Evolutionary conservation across 1,139 yeast genomes (phyloP).

Genomic region (Pichia sp.): DNA sequence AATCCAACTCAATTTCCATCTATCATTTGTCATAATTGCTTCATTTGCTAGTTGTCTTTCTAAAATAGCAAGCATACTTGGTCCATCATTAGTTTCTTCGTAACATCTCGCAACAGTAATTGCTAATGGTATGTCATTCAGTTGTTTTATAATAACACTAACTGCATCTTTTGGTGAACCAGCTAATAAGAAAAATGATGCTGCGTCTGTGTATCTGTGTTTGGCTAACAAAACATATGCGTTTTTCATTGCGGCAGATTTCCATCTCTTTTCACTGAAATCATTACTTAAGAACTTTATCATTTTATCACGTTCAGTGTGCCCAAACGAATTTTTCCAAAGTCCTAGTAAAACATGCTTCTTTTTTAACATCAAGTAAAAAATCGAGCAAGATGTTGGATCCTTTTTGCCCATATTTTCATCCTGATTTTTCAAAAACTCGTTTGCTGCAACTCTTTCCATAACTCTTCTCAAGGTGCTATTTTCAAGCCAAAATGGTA

Average conservation of each 20-base stretch:
- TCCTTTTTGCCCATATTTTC: conserved; percentile 43
- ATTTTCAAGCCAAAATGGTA: conserved; percentile 68
- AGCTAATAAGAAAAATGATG: conserved; percentile 81
- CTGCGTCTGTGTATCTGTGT: conserved; percentile 82
- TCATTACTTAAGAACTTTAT: conserved; percentile 69
- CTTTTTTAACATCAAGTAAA: conserved; percentile 70
- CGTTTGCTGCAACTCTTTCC: conserved; percentile 67
- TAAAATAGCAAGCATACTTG: conserved; percentile 45
- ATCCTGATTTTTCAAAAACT: conserved; percentile 36
- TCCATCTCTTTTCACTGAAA: conserved; percentile 70
- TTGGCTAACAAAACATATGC: conserved; percentile 87
- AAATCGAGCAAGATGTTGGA: conserved; percentile 68
- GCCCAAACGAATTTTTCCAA: conserved; percentile 74
- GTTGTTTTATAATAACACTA: conserved; percentile 59
- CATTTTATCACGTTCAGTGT: conserved; percentile 79
- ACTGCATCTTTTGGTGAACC: conserved; percentile 72
- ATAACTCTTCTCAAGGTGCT: conserved; percentile 45
- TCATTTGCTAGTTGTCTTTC: conserved; percentile 48
- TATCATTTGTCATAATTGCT: conserved; percentile 58
- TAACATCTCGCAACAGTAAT: conserved; percentile 74
- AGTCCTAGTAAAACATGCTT: conserved; percentile 71
- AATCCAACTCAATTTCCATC: conserved; percentile 82
- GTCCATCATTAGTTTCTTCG: conserved; percentile 47
- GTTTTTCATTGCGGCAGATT: conserved; percentile 81
- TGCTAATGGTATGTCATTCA: conserved; percentile 66